Conservation (phyloP, 257 asterid genomes). For the Anisodus tanguticus region DNA sequence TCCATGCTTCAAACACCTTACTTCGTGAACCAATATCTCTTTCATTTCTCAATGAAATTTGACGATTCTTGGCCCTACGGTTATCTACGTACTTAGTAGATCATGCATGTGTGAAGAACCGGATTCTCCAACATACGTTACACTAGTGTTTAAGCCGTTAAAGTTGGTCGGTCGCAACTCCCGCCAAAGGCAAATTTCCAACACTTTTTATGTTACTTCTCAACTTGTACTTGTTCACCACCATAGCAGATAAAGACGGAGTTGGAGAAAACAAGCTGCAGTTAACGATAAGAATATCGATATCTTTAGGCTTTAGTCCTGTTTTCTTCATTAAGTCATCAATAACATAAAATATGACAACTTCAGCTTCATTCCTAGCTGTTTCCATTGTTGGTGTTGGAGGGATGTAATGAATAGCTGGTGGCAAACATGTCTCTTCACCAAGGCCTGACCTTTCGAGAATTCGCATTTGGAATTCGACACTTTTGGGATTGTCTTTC, state of each 20-base stretch:
- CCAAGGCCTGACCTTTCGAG: slow-evolving; percentile 89
- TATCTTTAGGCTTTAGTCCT: slow-evolving; percentile 63
- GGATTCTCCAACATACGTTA: too few species aligned
- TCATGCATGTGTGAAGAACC: too few species aligned
- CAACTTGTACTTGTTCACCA: slow-evolving; percentile 71
- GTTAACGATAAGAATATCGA: slow-evolving; percentile 72
- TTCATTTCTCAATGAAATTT: too few species aligned
- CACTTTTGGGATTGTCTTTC: slow-evolving; percentile 73
- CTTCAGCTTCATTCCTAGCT: slow-evolving; percentile 71
- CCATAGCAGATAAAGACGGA: slow-evolving; percentile 84
- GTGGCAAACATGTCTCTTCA: slow-evolving; percentile 80
- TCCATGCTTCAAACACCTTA: too few species aligned
- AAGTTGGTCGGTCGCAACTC: too few species aligned
- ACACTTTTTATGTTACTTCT: slow-evolving; percentile 73
- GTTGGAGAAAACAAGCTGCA: slow-evolving; percentile 91
- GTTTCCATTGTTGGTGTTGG: slow-evolving; percentile 85
- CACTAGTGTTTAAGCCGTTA: too few species aligned
- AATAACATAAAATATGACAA: slow-evolving; percentile 67
- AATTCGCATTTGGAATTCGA: slow-evolving; percentile 84
- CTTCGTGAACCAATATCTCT: too few species aligned
- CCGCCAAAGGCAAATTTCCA: too few species aligned
- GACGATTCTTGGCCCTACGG: too few species aligned
- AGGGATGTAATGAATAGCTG: slow-evolving; percentile 77
- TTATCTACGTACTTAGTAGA: too few species aligned
- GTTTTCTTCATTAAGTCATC: slow-evolving; percentile 64